phyloP scores from a whole-genome alignment of 306 rosid species.

The peach (Prunus persica) region Prunus_persica_NCBIv2 NC_034012.1:9703501-9704000 shows the following conservation, averaged over 20 bases:
- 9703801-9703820: neutral
- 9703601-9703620: neutral
- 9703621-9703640: conserved; percentile 9
- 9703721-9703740: conserved; percentile 98
- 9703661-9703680: conserved; percentile 15
- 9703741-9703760: conserved; percentile 58
- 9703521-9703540: neutral
- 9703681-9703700: conserved; percentile 5
- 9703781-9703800: conserved; percentile 15
- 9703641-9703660: conserved; percentile 3
- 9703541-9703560: neutral
- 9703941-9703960: conserved; percentile 19
- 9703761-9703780: neutral
- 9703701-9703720: conserved; percentile 58
- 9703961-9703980: conserved; percentile 79
- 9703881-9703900: neutral
- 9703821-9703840: neutral
- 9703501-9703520: conserved; percentile 22
- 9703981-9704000: conserved; percentile 96
- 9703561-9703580: neutral
- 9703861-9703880: neutral
- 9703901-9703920: conserved; percentile 1
- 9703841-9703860: neutral
- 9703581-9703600: neutral
- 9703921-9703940: conserved; percentile 14